Percentiles rank a stretch among this genome's conserved stretches.
phyloP scores from a whole-genome alignment of 2,329 filamentous ascomycete genomes.

The Cryphonectria radicalis region DNA sequence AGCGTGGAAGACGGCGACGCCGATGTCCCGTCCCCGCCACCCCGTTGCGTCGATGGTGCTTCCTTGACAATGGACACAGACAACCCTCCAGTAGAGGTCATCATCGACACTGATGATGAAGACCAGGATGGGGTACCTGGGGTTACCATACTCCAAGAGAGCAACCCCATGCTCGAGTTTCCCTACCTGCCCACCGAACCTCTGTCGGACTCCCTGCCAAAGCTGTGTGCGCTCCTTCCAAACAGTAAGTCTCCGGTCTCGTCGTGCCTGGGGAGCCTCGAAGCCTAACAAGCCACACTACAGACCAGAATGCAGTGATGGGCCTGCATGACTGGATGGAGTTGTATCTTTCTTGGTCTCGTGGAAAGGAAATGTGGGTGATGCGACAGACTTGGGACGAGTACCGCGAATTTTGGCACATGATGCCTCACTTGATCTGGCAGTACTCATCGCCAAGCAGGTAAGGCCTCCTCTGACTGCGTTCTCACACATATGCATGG shows the following conservation, averaged over 20 bases:
- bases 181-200: conserved; percentile 46
- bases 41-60: conserved; percentile 8
- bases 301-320: conserved; percentile 50
- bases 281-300: conserved; percentile 31
- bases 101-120: conserved; percentile 42
- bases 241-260: conserved; percentile 31
- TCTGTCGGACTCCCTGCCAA: conserved; percentile 35
- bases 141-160: conserved; percentile 35
- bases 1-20: conserved; percentile 53
- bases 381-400: conserved; percentile 49
- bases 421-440: conserved; percentile 56
- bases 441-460: conserved; percentile 8
- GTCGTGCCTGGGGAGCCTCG: conserved; percentile 35
- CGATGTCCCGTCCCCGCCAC: conserved; percentile 39
- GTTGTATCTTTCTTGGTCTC: conserved; percentile 49
- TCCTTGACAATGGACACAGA: conserved; percentile 35
- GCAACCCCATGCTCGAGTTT: conserved; percentile 52
- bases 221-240: conserved; percentile 35
- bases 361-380: conserved; percentile 38
- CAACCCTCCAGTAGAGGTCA: conserved; percentile 51
- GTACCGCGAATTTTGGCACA: conserved; percentile 55
- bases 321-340: conserved; percentile 56
- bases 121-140: conserved; percentile 28
- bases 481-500: not conserved
- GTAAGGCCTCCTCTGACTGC: conserved; percentile 7